phyloP scores from a whole-genome alignment of 768 basidiomycete genomes.

The Russula compacta region DNA sequence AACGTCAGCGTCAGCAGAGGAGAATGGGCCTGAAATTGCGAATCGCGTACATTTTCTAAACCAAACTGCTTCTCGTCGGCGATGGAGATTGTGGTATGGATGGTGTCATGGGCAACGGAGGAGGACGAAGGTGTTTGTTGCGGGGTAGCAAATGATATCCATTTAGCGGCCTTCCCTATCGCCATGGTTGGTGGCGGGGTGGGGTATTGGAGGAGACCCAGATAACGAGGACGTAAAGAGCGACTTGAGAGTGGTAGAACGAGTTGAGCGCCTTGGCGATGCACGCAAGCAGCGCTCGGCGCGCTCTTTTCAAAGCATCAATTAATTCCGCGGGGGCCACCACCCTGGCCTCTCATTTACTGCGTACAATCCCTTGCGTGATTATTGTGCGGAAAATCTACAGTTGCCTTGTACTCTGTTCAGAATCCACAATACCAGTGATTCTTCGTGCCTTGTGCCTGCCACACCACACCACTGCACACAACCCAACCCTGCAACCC shows the following conservation, averaged over 20 bases:
- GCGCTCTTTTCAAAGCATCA: not conserved
- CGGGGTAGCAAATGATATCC: slow-evolving; percentile 16
- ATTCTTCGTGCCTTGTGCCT: not conserved
- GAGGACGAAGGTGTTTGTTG: slow-evolving; percentile 11
- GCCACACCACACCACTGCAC: no score
- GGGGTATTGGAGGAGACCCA: not conserved
- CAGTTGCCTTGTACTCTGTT: no score
- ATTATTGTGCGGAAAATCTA: no score
- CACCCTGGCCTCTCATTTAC: not conserved
- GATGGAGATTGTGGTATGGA: slow-evolving; percentile 30
- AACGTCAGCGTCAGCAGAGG: slow-evolving; percentile 1
- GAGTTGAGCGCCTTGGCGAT: not conserved
- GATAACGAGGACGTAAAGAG: not conserved
- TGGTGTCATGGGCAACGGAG: not conserved
- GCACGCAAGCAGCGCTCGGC: not conserved
- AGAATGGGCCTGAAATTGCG: slow-evolving; percentile 18
- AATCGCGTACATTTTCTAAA: slow-evolving; percentile 78
- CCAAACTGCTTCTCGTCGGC: slow-evolving; percentile 87
- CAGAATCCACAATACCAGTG: no score
- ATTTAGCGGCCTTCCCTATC: slow-evolving; percentile 19
- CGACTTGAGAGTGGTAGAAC: not conserved
- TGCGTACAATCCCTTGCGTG: no score
- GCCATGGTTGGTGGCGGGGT: slow-evolving; percentile 10
- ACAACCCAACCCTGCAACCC: no score
- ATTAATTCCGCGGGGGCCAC: slow-evolving; percentile 6